Base-by-base conservation (phyloP, 768 basidiomycete genomes). In the Leccinum uliginosum region DNA sequence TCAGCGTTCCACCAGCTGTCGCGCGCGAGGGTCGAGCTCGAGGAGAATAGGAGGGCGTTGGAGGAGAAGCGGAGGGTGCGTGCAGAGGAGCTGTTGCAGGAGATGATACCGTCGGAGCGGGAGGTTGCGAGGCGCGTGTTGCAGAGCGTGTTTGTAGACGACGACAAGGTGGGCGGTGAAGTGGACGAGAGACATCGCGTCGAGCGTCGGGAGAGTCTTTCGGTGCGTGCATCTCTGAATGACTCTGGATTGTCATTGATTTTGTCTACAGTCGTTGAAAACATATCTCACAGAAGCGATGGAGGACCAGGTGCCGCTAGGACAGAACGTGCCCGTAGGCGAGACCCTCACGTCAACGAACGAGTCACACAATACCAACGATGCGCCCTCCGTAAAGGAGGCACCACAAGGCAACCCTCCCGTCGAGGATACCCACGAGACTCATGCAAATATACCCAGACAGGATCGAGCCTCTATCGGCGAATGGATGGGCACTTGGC, bases 401-500 rank as follows among this genome's bases (percentile, higher is more conserved):
- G 38, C 9, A n/a, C n/a, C 38, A 50, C 59, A 50, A 17, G 30
- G 9, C 15, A 45, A 40, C 9, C 17, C n/a, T 40, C 38, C n/a
- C n/a, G 38, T 10, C 17, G 38, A 40, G 38, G n/a, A 40, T 10
- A 40, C n/a, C 38, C 35, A 56, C 48, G 56, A 61, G 50, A 34
- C 29, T 51, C 60, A 60, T 38, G 7, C 26, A 14, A 63, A 55
- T 30, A 57, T 47, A 15, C 48, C 62, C 24, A 73, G 67, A 51
- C 65, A 64, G 3, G 78, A 80, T 21, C 71, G 63, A 53, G 63
- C 73, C 9, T 69, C 68, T 3, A 63, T 89, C 48, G 83, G 85
- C 19, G 85, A 87, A 49, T 91, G 89, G 89, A 82, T 91, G 78
- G 87, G 89, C 0, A 83, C 81, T 0, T 88, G 83, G 84, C 85